Evolutionary conservation across 805 yeast species (phyloP).

Genomic region (Candida ortonii): DNA sequence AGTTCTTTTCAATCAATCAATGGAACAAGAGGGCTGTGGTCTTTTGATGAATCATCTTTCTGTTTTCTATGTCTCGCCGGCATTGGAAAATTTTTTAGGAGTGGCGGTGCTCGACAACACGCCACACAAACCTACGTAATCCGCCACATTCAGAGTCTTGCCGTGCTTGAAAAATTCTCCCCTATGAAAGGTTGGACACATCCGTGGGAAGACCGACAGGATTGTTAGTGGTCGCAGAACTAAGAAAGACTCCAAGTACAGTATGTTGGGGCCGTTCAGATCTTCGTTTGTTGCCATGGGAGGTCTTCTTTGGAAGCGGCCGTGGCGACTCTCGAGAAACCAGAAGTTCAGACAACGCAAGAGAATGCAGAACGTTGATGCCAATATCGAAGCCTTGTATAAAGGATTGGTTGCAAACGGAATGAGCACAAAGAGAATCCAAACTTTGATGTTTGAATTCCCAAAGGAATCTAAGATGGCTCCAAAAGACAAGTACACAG

Average conservation of each 20-base stretch:
- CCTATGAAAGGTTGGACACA: too few relatives aligned
- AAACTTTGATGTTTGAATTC: conserved; percentile 41
- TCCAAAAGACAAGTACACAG: conserved; percentile 81
- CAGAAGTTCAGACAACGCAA: conserved; percentile 85
- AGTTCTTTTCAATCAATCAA: neutral
- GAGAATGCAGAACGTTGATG: conserved; percentile 79
- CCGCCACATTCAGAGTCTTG: neutral
- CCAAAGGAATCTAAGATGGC: conserved; percentile 83
- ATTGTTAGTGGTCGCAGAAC: neutral
- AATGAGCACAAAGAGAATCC: conserved; percentile 33
- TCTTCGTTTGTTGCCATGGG: conserved; percentile 56
- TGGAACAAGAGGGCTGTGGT: neutral
- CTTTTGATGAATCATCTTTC: too few relatives aligned
- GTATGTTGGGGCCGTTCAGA: conserved; percentile 61
- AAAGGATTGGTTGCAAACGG: conserved; percentile 41
- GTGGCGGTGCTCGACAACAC: too few relatives aligned
- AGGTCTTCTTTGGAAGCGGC: conserved; percentile 77
- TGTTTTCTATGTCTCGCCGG: too few relatives aligned
- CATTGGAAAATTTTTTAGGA: too few relatives aligned
- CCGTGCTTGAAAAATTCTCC: conserved; percentile 1
- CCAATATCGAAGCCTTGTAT: conserved; percentile 64
- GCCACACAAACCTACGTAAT: too few relatives aligned
- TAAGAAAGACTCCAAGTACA: neutral
- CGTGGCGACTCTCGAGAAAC: conserved; percentile 72
- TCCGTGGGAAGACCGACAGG: too few relatives aligned